phyloP scores from a whole-genome alignment of 2,329 filamentous ascomycete genomes.

The Aureobasidium pullulans region DNA sequence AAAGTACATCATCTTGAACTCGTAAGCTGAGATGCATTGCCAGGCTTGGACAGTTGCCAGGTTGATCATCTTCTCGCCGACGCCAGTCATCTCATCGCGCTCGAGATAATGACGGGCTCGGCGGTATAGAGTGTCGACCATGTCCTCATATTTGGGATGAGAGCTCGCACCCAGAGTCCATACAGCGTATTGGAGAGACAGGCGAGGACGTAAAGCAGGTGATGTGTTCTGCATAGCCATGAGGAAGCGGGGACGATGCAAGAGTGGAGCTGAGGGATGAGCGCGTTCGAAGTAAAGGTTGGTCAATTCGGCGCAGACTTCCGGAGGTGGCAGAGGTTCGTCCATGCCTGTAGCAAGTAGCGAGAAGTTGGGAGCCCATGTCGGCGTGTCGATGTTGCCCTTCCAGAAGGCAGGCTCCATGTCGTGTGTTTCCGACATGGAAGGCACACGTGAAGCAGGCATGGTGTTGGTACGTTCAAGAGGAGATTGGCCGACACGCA shows the following conservation, averaged over 20 bases:
- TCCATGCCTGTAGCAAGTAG: slow-evolving; percentile 53
- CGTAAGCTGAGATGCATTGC: slow-evolving; percentile 70
- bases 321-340: slow-evolving; percentile 69
- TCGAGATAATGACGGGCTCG: slow-evolving; percentile 86
- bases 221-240: slow-evolving; percentile 75
- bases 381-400: not conserved
- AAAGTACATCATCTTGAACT: slow-evolving; percentile 98
- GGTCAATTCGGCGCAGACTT: slow-evolving; percentile 83
- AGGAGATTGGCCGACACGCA: not conserved
- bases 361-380: not conserved
- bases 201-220: slow-evolving; percentile 76
- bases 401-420: not conserved
- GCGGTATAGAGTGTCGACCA: slow-evolving; percentile 86
- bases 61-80: slow-evolving; percentile 81
- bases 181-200: slow-evolving; percentile 87
- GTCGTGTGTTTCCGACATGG: not conserved
- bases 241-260: slow-evolving; percentile 80
- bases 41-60: slow-evolving; percentile 82
- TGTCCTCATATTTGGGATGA: slow-evolving; percentile 67
- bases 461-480: not conserved
- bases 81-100: slow-evolving; percentile 81
- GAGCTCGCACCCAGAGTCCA: slow-evolving; percentile 90
- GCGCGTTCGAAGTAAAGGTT: slow-evolving; percentile 86
- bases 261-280: slow-evolving; percentile 77
- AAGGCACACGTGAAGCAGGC: not conserved